phyloP scores from a whole-genome alignment of 2,329 filamentous ascomycete genomes.

The Colletotrichum costaricense region DNA sequence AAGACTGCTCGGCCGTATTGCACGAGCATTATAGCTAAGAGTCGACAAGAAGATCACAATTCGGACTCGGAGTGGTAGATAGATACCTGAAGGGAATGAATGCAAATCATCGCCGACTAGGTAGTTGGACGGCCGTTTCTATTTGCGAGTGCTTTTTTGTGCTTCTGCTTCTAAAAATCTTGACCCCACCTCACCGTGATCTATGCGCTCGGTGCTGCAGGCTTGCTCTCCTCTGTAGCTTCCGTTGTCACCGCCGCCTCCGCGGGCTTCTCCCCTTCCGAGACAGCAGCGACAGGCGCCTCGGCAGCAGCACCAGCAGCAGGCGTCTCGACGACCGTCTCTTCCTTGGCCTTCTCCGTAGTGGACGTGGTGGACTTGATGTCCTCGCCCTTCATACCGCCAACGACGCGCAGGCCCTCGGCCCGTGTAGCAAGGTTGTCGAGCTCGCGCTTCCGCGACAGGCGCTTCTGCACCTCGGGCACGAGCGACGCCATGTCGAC shows the following conservation, averaged over 20 bases:
- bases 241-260: background rate
- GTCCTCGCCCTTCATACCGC: constrained; percentile 57
- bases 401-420: constrained; percentile 58
- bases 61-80: too few relatives aligned
- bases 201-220: constrained; percentile 21
- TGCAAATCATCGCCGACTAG: background rate
- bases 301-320: constrained; percentile 16
- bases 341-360: constrained; percentile 18
- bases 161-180: constrained; percentile 12
- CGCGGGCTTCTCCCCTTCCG: constrained; percentile 19
- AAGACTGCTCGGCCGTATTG: background rate
- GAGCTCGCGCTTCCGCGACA: constrained; percentile 55
- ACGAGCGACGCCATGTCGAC: constrained; percentile 74
- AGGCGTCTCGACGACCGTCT: constrained; percentile 25
- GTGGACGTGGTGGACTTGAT: constrained; percentile 41
- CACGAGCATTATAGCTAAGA: background rate
- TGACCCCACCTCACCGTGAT: background rate
- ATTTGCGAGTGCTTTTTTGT: constrained; percentile 4
- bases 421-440: constrained; percentile 56
- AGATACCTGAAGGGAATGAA: background rate
- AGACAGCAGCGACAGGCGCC: constrained; percentile 10
- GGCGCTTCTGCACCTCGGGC: constrained; percentile 66
- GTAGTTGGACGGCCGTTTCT: background rate
- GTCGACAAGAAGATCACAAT: background rate
- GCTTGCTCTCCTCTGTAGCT: constrained; percentile 34